phyloP scores from a whole-genome alignment of 345 rosid genomes.

The Moringa oleifera region DNA sequence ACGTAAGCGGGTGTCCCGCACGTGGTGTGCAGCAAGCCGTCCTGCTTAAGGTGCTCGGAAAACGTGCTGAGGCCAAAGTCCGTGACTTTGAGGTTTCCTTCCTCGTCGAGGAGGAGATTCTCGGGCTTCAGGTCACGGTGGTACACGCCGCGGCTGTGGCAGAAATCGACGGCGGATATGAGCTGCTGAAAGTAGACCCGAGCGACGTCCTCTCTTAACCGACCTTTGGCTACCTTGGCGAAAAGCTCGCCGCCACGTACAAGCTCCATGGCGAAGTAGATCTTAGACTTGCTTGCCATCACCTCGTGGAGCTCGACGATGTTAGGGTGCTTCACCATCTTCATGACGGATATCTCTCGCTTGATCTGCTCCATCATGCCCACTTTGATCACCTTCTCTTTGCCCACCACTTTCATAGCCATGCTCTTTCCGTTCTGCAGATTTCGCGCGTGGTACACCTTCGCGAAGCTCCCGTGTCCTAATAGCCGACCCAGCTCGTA shows the following conservation, averaged over 20 bases:
- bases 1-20: constrained; percentile 95
- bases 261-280: constrained; percentile 92
- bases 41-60: constrained; percentile 67
- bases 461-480: constrained; percentile 89
- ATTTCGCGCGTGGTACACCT: constrained; percentile 73
- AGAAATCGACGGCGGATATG: constrained; percentile 82
- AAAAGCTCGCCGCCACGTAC: constrained; percentile 88
- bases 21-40: constrained; percentile 73
- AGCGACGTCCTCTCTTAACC: constrained; percentile 65
- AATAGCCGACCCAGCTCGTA: constrained; percentile 83
- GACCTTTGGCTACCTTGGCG: constrained; percentile 56
- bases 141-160: constrained; percentile 90
- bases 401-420: constrained; percentile 88
- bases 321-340: constrained; percentile 79
- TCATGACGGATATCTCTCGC: constrained; percentile 92
- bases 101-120: constrained; percentile 69
- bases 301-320: constrained; percentile 89
- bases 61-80: constrained; percentile 90
- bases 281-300: constrained; percentile 93
- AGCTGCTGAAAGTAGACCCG: constrained; percentile 76
- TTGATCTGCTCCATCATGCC: constrained; percentile 92
- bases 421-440: constrained; percentile 51
- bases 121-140: constrained; percentile 92
- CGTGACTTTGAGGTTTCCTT: constrained; percentile 72
- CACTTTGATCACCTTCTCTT: constrained; percentile 74